Conservation (phyloP, 352 stramenopile genomes). For the Albugo candida region DNA sequence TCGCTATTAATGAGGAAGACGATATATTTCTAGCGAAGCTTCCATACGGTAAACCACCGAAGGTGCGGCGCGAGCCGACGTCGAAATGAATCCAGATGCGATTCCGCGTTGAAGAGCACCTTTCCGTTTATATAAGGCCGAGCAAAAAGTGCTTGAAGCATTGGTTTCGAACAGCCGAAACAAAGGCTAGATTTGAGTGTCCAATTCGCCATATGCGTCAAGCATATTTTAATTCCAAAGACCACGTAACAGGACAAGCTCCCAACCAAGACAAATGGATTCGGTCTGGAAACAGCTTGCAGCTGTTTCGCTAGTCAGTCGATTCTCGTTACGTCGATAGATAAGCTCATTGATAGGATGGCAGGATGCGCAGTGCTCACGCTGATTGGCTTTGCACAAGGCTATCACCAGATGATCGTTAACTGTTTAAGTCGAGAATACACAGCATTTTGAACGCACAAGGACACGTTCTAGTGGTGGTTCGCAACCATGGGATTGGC, state of each 20-base stretch:
- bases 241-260: slow-evolving; percentile 3
- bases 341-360: slow-evolving; percentile 10
- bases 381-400: slow-evolving; percentile 1
- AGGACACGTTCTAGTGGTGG: neutral
- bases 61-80: too few species aligned
- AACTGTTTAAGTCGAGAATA: slow-evolving; percentile 1
- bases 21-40: too few species aligned
- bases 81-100: too few species aligned
- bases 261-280: slow-evolving; percentile 5
- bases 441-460: neutral
- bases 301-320: slow-evolving; percentile 4
- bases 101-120: too few species aligned
- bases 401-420: slow-evolving; percentile 7
- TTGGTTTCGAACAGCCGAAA: too few species aligned
- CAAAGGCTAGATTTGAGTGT: slow-evolving; percentile 11
- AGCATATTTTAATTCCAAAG: slow-evolving; percentile 12
- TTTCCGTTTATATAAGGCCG: too few species aligned
- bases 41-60: too few species aligned
- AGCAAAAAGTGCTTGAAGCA: too few species aligned
- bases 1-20: too few species aligned
- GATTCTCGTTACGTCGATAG: slow-evolving; percentile 9
- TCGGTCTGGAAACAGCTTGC: neutral
- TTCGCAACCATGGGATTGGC: slow-evolving; percentile 1
- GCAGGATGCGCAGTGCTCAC: neutral
- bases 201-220: slow-evolving; percentile 5